Percentiles rank a stretch among this genome's conserved stretches.
phyloP scores from a whole-genome alignment of 345 rosid genomes.

The Reutealis trisperma region DNA sequence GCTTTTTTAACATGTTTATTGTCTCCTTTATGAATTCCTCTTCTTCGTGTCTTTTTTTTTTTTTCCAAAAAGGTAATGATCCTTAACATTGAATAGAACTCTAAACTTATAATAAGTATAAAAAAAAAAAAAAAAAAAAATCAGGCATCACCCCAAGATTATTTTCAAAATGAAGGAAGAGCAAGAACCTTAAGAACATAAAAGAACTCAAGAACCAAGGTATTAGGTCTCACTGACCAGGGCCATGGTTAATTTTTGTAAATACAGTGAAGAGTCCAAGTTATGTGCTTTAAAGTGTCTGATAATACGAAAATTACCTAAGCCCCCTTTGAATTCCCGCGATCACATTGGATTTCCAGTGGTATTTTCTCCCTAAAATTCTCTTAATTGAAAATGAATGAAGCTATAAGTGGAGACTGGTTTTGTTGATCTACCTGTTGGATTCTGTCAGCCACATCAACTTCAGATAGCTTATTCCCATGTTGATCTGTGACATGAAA shows the following conservation, averaged over 20 bases:
- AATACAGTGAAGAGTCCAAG: background rate
- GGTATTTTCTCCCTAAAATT: background rate
- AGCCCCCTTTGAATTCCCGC: background rate
- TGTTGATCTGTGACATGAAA: constrained; percentile 74
- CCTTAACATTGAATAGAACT: background rate
- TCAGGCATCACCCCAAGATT: background rate
- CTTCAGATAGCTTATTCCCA: constrained; percentile 67
- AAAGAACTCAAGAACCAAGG: background rate
- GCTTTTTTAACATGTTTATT: background rate
- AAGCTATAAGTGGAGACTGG: background rate
- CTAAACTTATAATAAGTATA: background rate
- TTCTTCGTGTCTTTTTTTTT: background rate
- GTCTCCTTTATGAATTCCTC: background rate
- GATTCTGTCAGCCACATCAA: constrained; percentile 62
- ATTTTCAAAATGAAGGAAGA: background rate
- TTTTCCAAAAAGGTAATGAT: background rate
- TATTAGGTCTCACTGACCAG: background rate
- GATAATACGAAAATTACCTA: background rate
- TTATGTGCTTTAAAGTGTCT: background rate
- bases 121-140: no score
- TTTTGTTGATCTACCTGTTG: constrained; percentile 61
- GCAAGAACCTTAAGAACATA: background rate
- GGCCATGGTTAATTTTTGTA: background rate
- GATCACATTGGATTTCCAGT: background rate
- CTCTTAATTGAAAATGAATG: background rate